These are phyloP conservation scores for Populus ilicifolia DNA, from an alignment of 345 rosid species.

Conservation along the genomic window DNA sequence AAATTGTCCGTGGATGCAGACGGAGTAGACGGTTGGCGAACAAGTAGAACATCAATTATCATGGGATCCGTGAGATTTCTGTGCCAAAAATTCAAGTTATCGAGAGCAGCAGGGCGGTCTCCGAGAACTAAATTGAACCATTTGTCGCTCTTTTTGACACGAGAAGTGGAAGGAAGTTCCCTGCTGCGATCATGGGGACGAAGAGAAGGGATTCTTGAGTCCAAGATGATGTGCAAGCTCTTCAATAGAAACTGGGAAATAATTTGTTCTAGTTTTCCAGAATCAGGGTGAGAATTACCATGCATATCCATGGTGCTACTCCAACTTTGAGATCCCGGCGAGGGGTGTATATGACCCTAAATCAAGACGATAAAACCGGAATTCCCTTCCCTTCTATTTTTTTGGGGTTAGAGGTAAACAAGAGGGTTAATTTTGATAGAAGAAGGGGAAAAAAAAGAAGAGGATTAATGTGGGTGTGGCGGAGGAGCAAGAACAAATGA, in stretches of 20 bases:
- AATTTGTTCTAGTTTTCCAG: slow-evolving; percentile 61
- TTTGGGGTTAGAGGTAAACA: background rate
- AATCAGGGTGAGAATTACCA: slow-evolving; percentile 29
- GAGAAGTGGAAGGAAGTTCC: slow-evolving; percentile 33
- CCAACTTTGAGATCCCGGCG: background rate
- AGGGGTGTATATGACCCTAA: background rate
- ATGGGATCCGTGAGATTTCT: slow-evolving; percentile 65
- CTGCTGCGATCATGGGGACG: slow-evolving; percentile 37
- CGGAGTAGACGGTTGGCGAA: slow-evolving; percentile 34
- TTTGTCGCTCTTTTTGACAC: slow-evolving; percentile 66
- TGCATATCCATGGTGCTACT: slow-evolving; percentile 40
- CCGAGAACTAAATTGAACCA: slow-evolving; percentile 90
- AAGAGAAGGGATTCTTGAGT: slow-evolving; percentile 75
- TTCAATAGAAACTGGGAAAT: slow-evolving; percentile 72
- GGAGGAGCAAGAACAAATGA: background rate
- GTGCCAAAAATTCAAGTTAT: slow-evolving; percentile 71
- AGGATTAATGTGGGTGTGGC: background rate
- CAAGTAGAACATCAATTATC: slow-evolving; percentile 77
- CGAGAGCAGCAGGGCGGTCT: slow-evolving; percentile 68
- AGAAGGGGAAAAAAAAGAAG: background rate
- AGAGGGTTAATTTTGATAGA: background rate
- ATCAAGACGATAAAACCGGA: background rate
- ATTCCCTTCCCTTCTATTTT: background rate
- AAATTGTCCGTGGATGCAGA: slow-evolving; percentile 37
- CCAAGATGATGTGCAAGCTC: slow-evolving; percentile 68